Conservation (phyloP, 305 asterid species). For the Fraxinus albicans region DNA sequence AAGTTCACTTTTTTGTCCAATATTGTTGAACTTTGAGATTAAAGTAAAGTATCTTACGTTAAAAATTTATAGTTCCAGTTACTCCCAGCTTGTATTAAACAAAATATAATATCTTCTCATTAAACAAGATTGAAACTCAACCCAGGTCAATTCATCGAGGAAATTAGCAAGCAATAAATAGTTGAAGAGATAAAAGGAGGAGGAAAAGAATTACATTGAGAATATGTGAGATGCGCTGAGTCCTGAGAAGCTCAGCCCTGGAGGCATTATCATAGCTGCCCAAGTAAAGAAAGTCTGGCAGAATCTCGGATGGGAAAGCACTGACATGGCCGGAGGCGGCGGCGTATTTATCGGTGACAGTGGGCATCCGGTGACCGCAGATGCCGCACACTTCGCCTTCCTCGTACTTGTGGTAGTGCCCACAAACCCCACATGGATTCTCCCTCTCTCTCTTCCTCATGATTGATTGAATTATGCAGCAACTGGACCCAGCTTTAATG, state of each 20-base stretch:
- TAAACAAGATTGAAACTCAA: constrained; percentile 5
- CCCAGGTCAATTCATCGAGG: not conserved
- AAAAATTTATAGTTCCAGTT: no score
- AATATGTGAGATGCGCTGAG: constrained; percentile 81
- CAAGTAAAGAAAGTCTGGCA: constrained; percentile 76
- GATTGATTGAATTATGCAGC: constrained; percentile 15
- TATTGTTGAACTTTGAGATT: not conserved
- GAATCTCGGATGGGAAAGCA: constrained; percentile 88
- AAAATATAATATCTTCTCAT: not conserved
- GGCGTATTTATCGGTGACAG: constrained; percentile 43
- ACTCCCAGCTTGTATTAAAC: not conserved
- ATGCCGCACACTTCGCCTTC: constrained; percentile 85
- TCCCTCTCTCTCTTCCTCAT: constrained; percentile 94
- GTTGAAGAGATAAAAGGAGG: not conserved
- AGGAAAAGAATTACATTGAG: constrained; percentile 51
- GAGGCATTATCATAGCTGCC: constrained; percentile 93
- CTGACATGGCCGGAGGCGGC: constrained; percentile 45
- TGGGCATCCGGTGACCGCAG: constrained; percentile 83
- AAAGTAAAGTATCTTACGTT: not conserved
- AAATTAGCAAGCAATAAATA: not conserved
- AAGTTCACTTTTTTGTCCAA: not conserved
- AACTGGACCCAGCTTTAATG: not conserved
- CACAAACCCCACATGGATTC: constrained; percentile 83
- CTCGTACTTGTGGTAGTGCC: constrained; percentile 92
- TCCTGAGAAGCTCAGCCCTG: constrained; percentile 77